These are phyloP conservation scores for Tetrapyrgos nigripes DNA, from an alignment of 1,284 basidiomycete species.

Conservation along the genomic window DNA sequence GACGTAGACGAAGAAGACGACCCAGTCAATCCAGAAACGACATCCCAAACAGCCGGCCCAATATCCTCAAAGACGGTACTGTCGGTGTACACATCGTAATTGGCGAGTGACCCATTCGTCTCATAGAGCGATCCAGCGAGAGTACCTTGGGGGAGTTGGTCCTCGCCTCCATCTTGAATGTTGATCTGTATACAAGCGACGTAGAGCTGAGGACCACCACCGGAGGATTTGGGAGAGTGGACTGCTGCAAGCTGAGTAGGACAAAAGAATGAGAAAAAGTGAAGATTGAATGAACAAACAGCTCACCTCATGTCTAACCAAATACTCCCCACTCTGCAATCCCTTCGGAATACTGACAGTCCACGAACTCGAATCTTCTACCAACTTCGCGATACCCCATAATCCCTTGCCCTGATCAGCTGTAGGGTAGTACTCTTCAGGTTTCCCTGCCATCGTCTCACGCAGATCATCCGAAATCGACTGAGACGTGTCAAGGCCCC, in stretches of 20 bases:
- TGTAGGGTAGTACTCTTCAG: slow-evolving; percentile 10
- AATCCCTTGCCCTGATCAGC: not conserved
- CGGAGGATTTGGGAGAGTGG: slow-evolving; percentile 1
- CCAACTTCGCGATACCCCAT: slow-evolving; percentile 12
- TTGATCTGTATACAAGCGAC: slow-evolving; percentile 13
- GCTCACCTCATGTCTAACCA: slow-evolving; percentile 11
- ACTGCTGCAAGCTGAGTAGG: slow-evolving; percentile 7
- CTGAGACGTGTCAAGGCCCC: slow-evolving; percentile 7
- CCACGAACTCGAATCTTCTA: slow-evolving; percentile 5
- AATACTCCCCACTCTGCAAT: slow-evolving; percentile 7
- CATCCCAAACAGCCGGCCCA: slow-evolving; percentile 8
- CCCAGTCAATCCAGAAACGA: not conserved
- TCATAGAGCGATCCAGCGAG: slow-evolving; percentile 12
- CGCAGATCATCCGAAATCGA: slow-evolving; percentile 10
- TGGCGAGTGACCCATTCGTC: slow-evolving; percentile 6
- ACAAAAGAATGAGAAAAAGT: not conserved
- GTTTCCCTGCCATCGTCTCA: slow-evolving; percentile 7
- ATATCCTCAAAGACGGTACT: slow-evolving; percentile 3
- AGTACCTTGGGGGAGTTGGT: slow-evolving; percentile 6
- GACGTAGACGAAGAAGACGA: slow-evolving; percentile 4
- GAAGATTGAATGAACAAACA: not conserved
- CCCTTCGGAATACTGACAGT: slow-evolving; percentile 6
- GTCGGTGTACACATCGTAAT: slow-evolving; percentile 10
- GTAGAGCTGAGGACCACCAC: slow-evolving; percentile 11
- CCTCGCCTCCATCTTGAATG: slow-evolving; percentile 4